Evolutionary conservation across 148 eudicot genomes (phyloP).

Genomic region (Rhododendron mucronatum): DNA sequence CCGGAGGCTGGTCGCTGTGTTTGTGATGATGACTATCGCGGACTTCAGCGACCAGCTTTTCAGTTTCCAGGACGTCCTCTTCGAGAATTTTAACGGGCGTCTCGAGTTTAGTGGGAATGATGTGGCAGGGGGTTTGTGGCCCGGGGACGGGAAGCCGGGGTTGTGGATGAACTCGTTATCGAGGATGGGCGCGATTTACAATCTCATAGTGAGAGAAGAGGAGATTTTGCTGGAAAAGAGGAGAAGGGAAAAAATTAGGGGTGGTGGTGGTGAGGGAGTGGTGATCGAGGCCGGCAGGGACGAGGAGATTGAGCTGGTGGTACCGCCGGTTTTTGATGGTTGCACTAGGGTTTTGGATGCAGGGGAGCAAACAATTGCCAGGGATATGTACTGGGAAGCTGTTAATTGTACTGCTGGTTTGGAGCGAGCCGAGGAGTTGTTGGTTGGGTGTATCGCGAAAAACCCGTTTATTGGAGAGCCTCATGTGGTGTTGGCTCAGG

Average conservation of each 20-base stretch:
- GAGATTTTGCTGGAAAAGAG: slow-evolving; percentile 38
- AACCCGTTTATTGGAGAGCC: slow-evolving; percentile 88
- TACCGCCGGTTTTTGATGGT: slow-evolving; percentile 68
- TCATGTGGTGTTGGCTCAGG: slow-evolving; percentile 69
- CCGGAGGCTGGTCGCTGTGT: slow-evolving; percentile 59
- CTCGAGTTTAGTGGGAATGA: slow-evolving; percentile 60
- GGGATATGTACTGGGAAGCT: slow-evolving; percentile 91
- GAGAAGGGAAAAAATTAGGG: background rate
- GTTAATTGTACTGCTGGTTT: slow-evolving; percentile 1
- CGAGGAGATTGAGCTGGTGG: slow-evolving; percentile 60
- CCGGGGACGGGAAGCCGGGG: slow-evolving; percentile 93
- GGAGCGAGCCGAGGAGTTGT: slow-evolving; percentile 44
- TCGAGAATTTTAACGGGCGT: slow-evolving; percentile 57
- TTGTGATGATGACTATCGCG: slow-evolving; percentile 84
- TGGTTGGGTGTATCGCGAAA: slow-evolving; percentile 48
- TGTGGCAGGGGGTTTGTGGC: slow-evolving; percentile 48
- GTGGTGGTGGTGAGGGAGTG: background rate
- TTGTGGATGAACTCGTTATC: slow-evolving; percentile 78
- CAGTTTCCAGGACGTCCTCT: slow-evolving; percentile 65
- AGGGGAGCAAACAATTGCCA: slow-evolving; percentile 35
- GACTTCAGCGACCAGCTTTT: slow-evolving; percentile 92
- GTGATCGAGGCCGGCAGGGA: slow-evolving; percentile 23
- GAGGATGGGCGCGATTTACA: slow-evolving; percentile 76
- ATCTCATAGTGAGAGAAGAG: slow-evolving; percentile 65
- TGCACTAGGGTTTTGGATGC: slow-evolving; percentile 52